Percentiles rank a stretch among this genome's conserved stretches.
phyloP scores from a whole-genome alignment of 2,329 filamentous ascomycete genomes.

The Cercospora sp. region DNA sequence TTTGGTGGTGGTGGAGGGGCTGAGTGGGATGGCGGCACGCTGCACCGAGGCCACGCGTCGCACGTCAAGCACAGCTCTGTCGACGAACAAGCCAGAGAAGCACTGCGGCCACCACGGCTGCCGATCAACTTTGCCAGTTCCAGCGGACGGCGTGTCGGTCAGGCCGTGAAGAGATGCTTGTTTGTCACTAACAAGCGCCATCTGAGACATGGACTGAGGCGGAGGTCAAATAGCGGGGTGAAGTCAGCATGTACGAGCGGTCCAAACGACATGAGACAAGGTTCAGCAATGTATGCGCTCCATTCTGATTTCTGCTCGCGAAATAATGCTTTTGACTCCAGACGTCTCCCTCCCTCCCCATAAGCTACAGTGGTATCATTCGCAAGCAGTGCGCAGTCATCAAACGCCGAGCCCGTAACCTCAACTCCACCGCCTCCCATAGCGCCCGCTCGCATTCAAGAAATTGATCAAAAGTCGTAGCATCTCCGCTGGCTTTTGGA shows the following conservation, averaged over 20 bases:
- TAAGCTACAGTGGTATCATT: constrained; percentile 25
- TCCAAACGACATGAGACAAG: neutral
- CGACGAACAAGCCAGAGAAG: neutral
- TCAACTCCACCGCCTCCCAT: neutral
- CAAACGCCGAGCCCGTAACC: constrained; percentile 2
- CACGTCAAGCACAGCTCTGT: neutral
- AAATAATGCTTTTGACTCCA: neutral
- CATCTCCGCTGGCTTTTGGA: neutral
- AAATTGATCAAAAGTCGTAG: neutral
- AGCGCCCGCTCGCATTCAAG: neutral
- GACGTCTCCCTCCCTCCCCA: neutral
- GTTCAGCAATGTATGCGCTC: neutral
- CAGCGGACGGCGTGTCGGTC: neutral
- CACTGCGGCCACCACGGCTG: neutral
- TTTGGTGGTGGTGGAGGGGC: constrained; percentile 7
- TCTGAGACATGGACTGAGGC: constrained; percentile 3
- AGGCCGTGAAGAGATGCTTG: constrained; percentile 6
- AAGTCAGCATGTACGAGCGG: neutral
- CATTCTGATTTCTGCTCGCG: constrained; percentile 4
- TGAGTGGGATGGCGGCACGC: neutral
- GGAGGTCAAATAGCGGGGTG: neutral
- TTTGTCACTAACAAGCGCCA: constrained; percentile 6
- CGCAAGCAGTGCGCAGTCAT: constrained; percentile 5
- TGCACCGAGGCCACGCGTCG: constrained; percentile 8
- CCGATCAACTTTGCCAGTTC: neutral